Evolutionary conservation across 2,329 filamentous ascomycete species (phyloP), one percentile per base, ranked within the genome.

Genomic region (Periconia digitata): DNA sequence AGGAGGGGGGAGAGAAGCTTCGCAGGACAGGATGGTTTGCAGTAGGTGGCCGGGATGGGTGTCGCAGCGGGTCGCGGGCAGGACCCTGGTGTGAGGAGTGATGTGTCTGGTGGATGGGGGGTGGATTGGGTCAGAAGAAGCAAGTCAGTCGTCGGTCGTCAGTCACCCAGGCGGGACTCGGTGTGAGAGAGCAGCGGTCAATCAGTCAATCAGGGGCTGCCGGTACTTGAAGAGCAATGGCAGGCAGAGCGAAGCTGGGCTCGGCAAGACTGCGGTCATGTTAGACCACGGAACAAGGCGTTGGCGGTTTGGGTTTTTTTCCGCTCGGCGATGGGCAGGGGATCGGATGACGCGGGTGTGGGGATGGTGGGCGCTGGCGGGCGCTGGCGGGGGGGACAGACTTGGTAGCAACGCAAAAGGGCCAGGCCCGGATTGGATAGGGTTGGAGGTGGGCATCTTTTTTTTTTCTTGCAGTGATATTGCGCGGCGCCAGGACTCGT

Each of bases 291-390:
- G 40, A 40, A 50, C 29, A 35, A 23, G 16, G 8, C 18, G 18
- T 40, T 32, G 27, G 38, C 15, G 27, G 17, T 23, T 43, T 23
- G 20, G 27, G 15, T 7, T 7, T 32, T 32, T 32, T 32, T 12
- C 27, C 15, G n/a, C 20, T 52, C 45, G 43, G 41, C 29, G 47
- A 54, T 44, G 54, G 44, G 54, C 60, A 63, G 56, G 54, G 58
- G n/a, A 40, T 47, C 59, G 58, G 63, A 66, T 69, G 63, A 67
- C 60, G 63, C 64, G 58, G 46, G 43, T 49, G 48, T 47, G 48
- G 38, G 24, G 24, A 43, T 10, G 49, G 40, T 46, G 48, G 46
- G 49, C 8, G 50, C 49, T 50, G 50, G 40, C 50, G 40, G 40
- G 4, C n/a, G 27, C 27, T 39, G 15, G 34, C 27, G 44, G 45